Percentiles rank a stretch among this genome's conserved stretches.
These are phyloP conservation scores for Pistacia atlantica DNA, from an alignment of 345 rosid species.

Conservation along the genomic window DNA sequence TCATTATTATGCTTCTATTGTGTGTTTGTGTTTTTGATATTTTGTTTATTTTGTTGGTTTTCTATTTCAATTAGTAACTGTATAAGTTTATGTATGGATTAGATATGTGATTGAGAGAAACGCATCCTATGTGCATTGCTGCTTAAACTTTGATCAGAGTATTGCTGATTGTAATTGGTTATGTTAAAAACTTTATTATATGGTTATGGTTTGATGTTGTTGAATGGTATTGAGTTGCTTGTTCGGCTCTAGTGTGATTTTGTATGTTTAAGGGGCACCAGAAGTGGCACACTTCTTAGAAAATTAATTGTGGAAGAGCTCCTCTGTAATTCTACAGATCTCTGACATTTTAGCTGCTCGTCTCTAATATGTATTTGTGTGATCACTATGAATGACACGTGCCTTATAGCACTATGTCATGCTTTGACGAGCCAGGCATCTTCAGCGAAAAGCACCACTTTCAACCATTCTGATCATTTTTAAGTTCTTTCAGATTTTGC, in stretches of 20 bases:
- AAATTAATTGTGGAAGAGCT: background rate
- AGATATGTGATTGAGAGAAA: background rate
- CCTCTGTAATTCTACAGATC: background rate
- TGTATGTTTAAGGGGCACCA: background rate
- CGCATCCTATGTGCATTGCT: background rate
- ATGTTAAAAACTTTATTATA: background rate
- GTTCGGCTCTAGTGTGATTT: background rate
- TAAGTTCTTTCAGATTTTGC: background rate
- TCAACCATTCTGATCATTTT: background rate
- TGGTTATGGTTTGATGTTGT: background rate
- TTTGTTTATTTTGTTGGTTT: background rate
- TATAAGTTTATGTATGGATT: background rate
- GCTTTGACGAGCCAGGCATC: background rate
- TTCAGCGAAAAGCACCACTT: constrained; percentile 1
- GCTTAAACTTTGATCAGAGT: background rate
- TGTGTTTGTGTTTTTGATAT: background rate
- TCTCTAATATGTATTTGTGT: background rate
- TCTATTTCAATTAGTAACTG: background rate
- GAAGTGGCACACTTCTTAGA: background rate
- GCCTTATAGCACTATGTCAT: background rate
- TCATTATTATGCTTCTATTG: constrained; percentile 9
- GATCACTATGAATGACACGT: too few relatives aligned
- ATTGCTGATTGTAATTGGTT: background rate
- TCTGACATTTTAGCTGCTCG: background rate
- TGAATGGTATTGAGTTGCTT: background rate